Base-by-base conservation (phyloP, 2,329 filamentous ascomycete genomes). In the Camptophora hylomeconis region DNA sequence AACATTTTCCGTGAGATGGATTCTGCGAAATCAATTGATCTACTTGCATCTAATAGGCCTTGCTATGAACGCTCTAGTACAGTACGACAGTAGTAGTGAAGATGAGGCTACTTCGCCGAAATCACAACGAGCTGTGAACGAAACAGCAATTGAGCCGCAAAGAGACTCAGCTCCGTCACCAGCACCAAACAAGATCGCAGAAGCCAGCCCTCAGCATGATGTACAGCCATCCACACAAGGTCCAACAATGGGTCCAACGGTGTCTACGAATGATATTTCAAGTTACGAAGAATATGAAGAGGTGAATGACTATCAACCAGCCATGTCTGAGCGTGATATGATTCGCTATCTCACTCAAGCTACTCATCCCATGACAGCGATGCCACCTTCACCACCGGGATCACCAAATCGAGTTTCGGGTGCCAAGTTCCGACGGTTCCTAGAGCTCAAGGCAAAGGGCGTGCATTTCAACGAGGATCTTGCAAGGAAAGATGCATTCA, bases 401-500 rank as follows among this genome's bases (percentile, higher is more conserved):
- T 60, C 57, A 20, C 56, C 59, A 4, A 41, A 57, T 26, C 49
- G 53, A 15, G 49, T 45, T 4, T 42, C 61, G 2, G 69, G 66
- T 11, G 61, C 62, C 36, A 75, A 74, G 41, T 69, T 75, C 44
- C 56, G 59, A 26, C 65, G 67, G 39, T 77, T 76, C 36, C 58
- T 76, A 3, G 60, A 65, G 13, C 52, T 76, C 19, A 77, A 76
- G 47, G 65, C 65, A 42, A 65, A 72, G 45, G 68, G 67, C 2
- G 54, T 70, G 13, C 72, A 77, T 48, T 77, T 76, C 54, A 75
- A 77, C 39, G 58, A 68, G 39, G 68, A 72, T 30, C 51, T 77
- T 9, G 63, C 67, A 29, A 55, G 52, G 20, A 72, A 69, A 3
- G 57, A 65, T 2, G 67, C 68, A 2, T 54, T 76, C 16, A 65